Evolutionary conservation across 2,329 filamentous ascomycete genomes (phyloP).

Genomic region (Talaromyces sp.): DNA sequence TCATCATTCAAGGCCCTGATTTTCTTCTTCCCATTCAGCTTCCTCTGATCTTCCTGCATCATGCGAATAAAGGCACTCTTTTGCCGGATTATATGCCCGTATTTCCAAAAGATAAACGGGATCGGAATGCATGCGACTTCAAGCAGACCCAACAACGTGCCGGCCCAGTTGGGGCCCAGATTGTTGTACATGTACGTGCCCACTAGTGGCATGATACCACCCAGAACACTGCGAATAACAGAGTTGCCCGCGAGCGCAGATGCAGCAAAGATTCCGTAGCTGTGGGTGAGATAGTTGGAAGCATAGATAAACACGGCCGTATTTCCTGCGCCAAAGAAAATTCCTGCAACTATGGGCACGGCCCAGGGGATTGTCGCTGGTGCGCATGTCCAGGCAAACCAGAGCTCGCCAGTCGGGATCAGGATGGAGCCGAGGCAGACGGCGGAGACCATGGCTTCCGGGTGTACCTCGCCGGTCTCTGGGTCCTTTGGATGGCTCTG

Average conservation of each 20-base stretch:
- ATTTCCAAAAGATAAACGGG: slow-evolving; percentile 70
- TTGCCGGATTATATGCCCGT: slow-evolving; percentile 53
- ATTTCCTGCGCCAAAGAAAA: slow-evolving; percentile 76
- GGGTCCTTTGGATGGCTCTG: slow-evolving; percentile 71
- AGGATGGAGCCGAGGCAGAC: slow-evolving; percentile 73
- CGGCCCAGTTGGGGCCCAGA: slow-evolving; percentile 73
- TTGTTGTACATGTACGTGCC: slow-evolving; percentile 66
- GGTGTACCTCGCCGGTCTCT: slow-evolving; percentile 65
- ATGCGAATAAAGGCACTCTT: slow-evolving; percentile 53
- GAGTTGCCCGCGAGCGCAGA: slow-evolving; percentile 76
- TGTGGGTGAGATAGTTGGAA: slow-evolving; percentile 71
- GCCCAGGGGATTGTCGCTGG: slow-evolving; percentile 76
- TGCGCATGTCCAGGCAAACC: slow-evolving; percentile 83
- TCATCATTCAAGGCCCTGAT: slow-evolving; percentile 18
- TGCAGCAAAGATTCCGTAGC: slow-evolving; percentile 77
- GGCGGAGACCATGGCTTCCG: slow-evolving; percentile 76
- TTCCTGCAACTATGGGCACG: slow-evolving; percentile 70
- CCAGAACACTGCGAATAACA: slow-evolving; percentile 66
- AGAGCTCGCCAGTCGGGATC: slow-evolving; percentile 73
- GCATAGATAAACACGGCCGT: slow-evolving; percentile 77
- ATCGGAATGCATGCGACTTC: slow-evolving; percentile 74
- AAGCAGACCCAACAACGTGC: slow-evolving; percentile 68
- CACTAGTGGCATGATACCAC: slow-evolving; percentile 73
- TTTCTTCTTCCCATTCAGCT: slow-evolving; percentile 39
- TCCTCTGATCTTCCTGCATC: slow-evolving; percentile 52